A percentile compares a stretch with the other conserved stretches of the same genome.
These are phyloP conservation scores for Coemansia sp. DNA, from an alignment of 192 early-diverging fungal species.

Conservation along the genomic window DNA sequence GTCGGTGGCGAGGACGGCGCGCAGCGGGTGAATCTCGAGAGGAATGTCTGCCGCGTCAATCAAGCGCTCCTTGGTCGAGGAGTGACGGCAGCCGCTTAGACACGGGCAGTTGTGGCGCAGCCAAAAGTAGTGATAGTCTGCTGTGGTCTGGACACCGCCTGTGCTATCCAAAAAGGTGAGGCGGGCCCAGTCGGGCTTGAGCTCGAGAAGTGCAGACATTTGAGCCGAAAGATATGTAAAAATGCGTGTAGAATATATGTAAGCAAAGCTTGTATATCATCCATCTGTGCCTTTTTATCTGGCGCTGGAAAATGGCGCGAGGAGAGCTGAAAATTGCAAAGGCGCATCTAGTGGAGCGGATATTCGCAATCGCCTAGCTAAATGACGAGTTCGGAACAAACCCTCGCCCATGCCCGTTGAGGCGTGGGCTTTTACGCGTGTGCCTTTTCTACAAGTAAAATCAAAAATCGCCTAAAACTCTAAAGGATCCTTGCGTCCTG, in stretches of 20 bases:
- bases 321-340: conserved; percentile 1
- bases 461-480: no score
- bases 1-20: conserved; percentile 11
- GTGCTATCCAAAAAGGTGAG: conserved; percentile 16
- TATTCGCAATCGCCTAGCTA: neutral
- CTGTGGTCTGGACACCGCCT: conserved; percentile 5
- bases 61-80: conserved; percentile 44
- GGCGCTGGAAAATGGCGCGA: conserved; percentile 14
- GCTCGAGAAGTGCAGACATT: conserved; percentile 39
- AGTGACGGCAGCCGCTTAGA: conserved; percentile 52
- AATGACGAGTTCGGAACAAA: neutral
- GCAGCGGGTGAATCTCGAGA: conserved; percentile 48
- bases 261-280: no score
- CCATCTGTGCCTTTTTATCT: no score
- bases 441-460: no score
- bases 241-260: no score
- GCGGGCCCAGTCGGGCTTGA: conserved; percentile 55
- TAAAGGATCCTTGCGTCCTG: conserved; percentile 51
- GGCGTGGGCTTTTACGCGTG: no score
- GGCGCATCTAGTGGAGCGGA: neutral
- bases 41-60: conserved; percentile 52
- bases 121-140: conserved; percentile 60
- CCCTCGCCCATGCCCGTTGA: neutral
- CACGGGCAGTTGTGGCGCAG: conserved; percentile 59
- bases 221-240: neutral